Percentiles rank a stretch among this genome's conserved stretches.
Evolutionary conservation across 192 early-diverging fungal genomes (phyloP).

Genomic region (Rhizophagus clarus): DNA sequence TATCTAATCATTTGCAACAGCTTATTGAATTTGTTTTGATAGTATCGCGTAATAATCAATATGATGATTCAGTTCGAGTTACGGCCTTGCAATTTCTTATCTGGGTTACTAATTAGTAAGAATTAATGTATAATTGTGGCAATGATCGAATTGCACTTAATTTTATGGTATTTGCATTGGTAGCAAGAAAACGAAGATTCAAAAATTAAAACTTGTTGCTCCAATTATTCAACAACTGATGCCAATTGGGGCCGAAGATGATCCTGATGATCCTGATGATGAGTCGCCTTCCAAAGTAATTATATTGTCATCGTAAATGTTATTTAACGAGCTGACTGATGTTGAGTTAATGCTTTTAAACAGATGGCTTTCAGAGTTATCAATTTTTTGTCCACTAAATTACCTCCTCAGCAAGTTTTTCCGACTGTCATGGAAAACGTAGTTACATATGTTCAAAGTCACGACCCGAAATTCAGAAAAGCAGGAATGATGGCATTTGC

Average conservation of each 20-base stretch:
- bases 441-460: conserved; percentile 76
- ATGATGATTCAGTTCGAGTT: conserved; percentile 72
- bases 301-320: not conserved
- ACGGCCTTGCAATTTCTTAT: conserved; percentile 84
- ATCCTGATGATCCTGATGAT: conserved; percentile 78
- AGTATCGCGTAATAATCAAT: conserved; percentile 68
- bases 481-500: conserved; percentile 88
- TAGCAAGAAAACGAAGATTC: conserved; percentile 81
- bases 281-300: conserved; percentile 71
- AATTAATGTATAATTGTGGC: conserved; percentile 15
- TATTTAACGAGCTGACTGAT: not conserved
- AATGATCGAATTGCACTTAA: conserved; percentile 7
- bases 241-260: conserved; percentile 83
- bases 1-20: conserved; percentile 77
- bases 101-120: conserved; percentile 76
- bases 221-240: conserved; percentile 78
- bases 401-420: conserved; percentile 88
- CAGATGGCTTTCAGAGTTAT: conserved; percentile 65
- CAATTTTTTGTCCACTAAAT: conserved; percentile 77
- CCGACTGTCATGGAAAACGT: conserved; percentile 75
- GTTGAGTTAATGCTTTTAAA: conserved; percentile 14
- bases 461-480: conserved; percentile 75
- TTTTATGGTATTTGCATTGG: conserved; percentile 18
- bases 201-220: conserved; percentile 79
- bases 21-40: conserved; percentile 81